These are phyloP conservation scores for Vaccinium darrowii DNA, from an alignment of 148 eudicot species.

Conservation along the genomic window DNA sequence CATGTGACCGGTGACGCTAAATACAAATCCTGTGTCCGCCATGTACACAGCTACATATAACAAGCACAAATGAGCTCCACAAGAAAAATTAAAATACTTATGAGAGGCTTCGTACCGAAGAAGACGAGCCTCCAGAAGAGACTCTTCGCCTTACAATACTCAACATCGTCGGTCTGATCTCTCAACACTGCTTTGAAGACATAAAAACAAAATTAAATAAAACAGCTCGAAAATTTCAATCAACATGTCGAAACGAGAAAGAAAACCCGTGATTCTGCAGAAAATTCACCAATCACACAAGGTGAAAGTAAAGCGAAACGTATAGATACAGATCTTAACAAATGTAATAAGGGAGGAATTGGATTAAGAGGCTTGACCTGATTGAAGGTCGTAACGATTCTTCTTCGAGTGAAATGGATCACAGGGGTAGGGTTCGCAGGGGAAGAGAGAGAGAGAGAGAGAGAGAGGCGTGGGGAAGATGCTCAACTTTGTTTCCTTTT, in stretches of 20 bases:
- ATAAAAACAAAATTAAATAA: not conserved
- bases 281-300: not conserved
- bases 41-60: not conserved
- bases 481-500: not conserved
- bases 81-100: not conserved
- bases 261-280: not conserved
- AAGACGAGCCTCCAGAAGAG: constrained; percentile 32
- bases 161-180: constrained; percentile 29
- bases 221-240: not conserved
- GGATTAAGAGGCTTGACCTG: constrained; percentile 10
- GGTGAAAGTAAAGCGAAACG: not conserved
- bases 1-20: too few species aligned
- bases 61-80: not conserved
- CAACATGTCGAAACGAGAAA: not conserved
- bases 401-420: constrained; percentile 1
- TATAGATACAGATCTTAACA: not conserved
- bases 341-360: not conserved
- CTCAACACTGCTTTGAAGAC: constrained; percentile 12
- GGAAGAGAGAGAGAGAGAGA: constrained; percentile 12
- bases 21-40: too few species aligned
- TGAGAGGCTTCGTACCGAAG: constrained; percentile 25
- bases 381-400: not conserved
- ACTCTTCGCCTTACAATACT: constrained; percentile 49
- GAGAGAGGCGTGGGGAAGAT: not conserved
- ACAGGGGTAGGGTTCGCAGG: not conserved